Percentiles rank a stretch among this genome's conserved stretches.
These are phyloP conservation scores for Polytolypa hystricis DNA, from an alignment of 2,329 filamentous ascomycete genomes.

Conservation along the genomic window DNA sequence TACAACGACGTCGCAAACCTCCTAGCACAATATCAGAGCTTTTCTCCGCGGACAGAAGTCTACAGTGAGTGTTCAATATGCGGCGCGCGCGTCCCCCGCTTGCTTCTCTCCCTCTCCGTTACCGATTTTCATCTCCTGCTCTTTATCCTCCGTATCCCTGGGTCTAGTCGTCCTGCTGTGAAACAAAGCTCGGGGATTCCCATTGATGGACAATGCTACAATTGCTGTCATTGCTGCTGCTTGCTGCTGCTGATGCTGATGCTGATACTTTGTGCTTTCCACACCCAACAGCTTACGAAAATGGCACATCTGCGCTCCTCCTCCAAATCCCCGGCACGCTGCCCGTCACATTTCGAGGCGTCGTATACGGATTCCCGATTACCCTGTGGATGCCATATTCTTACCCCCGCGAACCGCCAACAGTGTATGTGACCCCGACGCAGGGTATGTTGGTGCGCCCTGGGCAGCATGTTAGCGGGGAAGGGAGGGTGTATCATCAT, in stretches of 20 bases:
- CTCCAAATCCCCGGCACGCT: constrained; percentile 78
- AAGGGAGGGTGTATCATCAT: constrained; percentile 89
- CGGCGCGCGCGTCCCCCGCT: not conserved
- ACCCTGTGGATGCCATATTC: constrained; percentile 86
- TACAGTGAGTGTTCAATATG: constrained; percentile 62
- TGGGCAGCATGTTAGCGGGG: constrained; percentile 87
- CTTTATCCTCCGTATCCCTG: not conserved
- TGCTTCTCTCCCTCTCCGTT: not conserved
- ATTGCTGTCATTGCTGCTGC: too few species aligned
- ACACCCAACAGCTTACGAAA: constrained; percentile 60
- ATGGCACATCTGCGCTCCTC: constrained; percentile 75
- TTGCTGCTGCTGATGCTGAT: constrained; percentile 4
- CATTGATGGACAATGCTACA: too few species aligned
- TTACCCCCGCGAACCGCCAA: constrained; percentile 75
- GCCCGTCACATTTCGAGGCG: constrained; percentile 82
- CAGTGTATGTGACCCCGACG: constrained; percentile 80
- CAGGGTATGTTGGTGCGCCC: constrained; percentile 81
- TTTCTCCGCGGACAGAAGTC: constrained; percentile 82
- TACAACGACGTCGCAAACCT: constrained; percentile 84
- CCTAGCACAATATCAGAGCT: constrained; percentile 65
- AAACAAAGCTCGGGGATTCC: not conserved
- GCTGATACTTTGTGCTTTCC: constrained; percentile 1
- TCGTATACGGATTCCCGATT: constrained; percentile 80
- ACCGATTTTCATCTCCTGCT: not conserved
- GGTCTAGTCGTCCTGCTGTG: not conserved